Evolutionary conservation across 202 grass and related monocot species (phyloP), one percentile per base, ranked within the genome.

Genomic region (Panicum virgatum): DNA sequence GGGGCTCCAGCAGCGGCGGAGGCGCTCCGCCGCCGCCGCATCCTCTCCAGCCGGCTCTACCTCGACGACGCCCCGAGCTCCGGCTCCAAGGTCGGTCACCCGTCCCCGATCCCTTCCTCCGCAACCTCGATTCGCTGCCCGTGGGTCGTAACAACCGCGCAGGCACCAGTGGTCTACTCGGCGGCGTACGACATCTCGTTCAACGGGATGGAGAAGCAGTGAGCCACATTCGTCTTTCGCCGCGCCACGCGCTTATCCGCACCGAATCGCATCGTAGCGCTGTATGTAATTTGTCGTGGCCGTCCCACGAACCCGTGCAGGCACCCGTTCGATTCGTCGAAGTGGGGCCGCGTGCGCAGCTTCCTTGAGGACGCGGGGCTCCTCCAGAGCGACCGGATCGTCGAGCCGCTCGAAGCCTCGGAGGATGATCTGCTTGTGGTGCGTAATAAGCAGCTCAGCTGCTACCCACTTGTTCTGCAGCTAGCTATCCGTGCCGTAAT

Each of bases 311-410:
- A 19, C 61, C 43, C 43, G 12, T 86, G 66, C 62, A 94, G 81
- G 86, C 92, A 94, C 64, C 89, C 89, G 47, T 94, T 94, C 65
- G 89, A 94, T 88, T 94, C 86, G 76, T 66, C 84, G 62, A 94
- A 91, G 83, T 94, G 89, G 89, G 86, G 86, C 10, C 81, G 48
- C n/a, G 85, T 91, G 45, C 73, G 87, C 73, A 60, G 54, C 51
- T 90, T 81, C 62, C 82, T 90, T 40, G 80, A 88, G 72, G 91
- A 92, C 68, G 85, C 77, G 34, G 70, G 84, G 29, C 5, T 85
- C 62, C 61, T 96, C 74, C 66, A 72, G 39, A 82, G 50, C 32
- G 73, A 61, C 16, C 38, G 34, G 65, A 50, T 88, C 7, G 70
- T 92, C 19, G 85, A 92, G 72, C 85, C 83, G n/a, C 58, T 88